Evolutionary conservation across 2,329 filamentous ascomycete genomes (phyloP), one percentile per base, ranked within the genome.

Genomic region (Venturiaceae sp.): DNA sequence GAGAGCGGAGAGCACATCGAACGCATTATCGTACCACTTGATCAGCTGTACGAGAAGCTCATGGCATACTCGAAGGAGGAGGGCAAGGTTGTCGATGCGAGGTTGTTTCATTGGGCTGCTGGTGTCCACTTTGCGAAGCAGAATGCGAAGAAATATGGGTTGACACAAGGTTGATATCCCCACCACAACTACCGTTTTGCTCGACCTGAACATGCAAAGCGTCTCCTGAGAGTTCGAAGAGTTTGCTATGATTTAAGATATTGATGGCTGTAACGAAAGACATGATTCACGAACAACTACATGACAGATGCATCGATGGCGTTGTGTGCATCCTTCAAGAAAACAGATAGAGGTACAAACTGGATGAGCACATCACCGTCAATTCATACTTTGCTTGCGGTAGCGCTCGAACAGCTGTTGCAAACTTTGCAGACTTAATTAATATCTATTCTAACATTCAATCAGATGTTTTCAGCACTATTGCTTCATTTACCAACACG

Each of bases 1-100:
- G 88, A 92, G 67, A 87, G 91, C 28, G 86, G 84, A 62, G 88
- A 92, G 72, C 92, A 90, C 67, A 92, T 92, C 66, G 87, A 92
- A 68, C 84, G 85, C 32, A 91, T 92, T 65, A 82, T 81, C 7
- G 78, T 90, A 9, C 85, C 84, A 6, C 67, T 92, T 44, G 74
- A 72, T 21, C 75, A 79, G 13, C 70, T 92, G 37, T 90, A 86
- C 74, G 78, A 80, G 34, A 73, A 77, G 57, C 66, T 85, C 59
- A 77, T 73, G 55, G 67, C 71, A 70, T 77, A 72, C 57, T 69
- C 69, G 21, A 67, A 74, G 62, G 71, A 75, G 67, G 75, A 81
- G 11, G 77, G 80, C 65, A 77, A 72, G 61, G 69, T 80, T 1
- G 78, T 84, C 9, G 78, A 81, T 60, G 81, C 80, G 13, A 83